Conservation (phyloP, 2,329 filamentous ascomycete species). For the Nemania serpens region DNA sequence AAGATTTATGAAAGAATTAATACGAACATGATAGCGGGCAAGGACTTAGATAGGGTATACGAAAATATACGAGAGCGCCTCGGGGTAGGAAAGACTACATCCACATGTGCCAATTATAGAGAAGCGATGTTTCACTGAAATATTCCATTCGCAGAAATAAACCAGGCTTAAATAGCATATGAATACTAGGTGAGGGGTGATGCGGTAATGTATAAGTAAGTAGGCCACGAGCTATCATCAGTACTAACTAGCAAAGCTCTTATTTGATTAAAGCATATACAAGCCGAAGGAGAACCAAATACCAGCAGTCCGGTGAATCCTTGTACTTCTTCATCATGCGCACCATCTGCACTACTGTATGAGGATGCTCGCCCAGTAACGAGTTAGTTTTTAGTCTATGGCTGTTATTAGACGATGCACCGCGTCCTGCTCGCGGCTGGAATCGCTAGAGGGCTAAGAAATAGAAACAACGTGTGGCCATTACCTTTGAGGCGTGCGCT, state of each 20-base stretch:
- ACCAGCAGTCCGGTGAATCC: slow-evolving; percentile 65
- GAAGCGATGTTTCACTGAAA: too few relatives aligned
- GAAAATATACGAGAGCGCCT: slow-evolving; percentile 21
- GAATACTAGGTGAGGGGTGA: too few relatives aligned
- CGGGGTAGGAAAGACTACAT: slow-evolving; percentile 12
- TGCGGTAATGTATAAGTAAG: slow-evolving; percentile 28
- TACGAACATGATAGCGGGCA: slow-evolving; percentile 18
- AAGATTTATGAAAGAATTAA: slow-evolving; percentile 16
- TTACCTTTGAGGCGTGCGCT: slow-evolving; percentile 58
- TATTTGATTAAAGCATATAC: too few relatives aligned
- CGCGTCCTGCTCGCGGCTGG: too few relatives aligned
- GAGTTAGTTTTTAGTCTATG: not conserved
- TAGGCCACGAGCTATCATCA: slow-evolving; percentile 60
- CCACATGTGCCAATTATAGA: too few relatives aligned
- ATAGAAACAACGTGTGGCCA: not conserved
- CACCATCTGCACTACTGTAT: slow-evolving; percentile 39
- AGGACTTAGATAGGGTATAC: slow-evolving; percentile 22
- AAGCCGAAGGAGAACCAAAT: slow-evolving; percentile 54
- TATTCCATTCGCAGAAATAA: too few relatives aligned
- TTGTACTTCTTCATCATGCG: slow-evolving; percentile 66
- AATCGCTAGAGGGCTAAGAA: too few relatives aligned
- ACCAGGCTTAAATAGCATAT: too few relatives aligned
- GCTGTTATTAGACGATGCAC: too few relatives aligned
- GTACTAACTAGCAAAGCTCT: too few relatives aligned
- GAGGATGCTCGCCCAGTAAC: not conserved